A percentile compares a stretch with the other conserved stretches of the same genome.
These are phyloP conservation scores for Ophiostoma fasciatum DNA, from an alignment of 2,329 filamentous ascomycete genomes.

Conservation along the genomic window DNA sequence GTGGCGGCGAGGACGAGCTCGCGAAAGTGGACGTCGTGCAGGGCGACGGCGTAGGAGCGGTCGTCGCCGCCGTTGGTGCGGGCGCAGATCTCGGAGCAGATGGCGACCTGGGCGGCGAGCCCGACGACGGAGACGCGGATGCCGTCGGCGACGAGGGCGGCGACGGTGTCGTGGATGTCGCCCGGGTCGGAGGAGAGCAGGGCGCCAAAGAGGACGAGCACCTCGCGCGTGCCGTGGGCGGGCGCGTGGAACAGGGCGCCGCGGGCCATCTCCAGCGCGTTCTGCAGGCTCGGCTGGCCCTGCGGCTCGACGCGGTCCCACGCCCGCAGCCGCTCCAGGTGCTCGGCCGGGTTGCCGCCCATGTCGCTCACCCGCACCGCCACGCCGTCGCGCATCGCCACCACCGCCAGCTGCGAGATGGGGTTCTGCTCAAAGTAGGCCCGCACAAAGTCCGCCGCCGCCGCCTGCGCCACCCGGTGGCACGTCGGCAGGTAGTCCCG, in stretches of 20 bases:
- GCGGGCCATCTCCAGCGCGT: conserved; percentile 88
- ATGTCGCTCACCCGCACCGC: conserved; percentile 77
- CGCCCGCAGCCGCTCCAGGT: conserved; percentile 60
- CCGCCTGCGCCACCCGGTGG: conserved; percentile 67
- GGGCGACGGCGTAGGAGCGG: conserved; percentile 64
- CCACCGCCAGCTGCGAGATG: conserved; percentile 83
- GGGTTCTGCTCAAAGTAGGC: conserved; percentile 99
- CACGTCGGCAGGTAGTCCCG: conserved; percentile 87
- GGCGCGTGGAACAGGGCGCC: conserved; percentile 87
- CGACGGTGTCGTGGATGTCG: conserved; percentile 86
- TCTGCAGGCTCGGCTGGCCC: conserved; percentile 73
- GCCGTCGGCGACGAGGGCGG: conserved; percentile 60
- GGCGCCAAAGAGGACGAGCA: conserved; percentile 83
- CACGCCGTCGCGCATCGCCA: conserved; percentile 87
- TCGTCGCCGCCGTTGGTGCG: conserved; percentile 55
- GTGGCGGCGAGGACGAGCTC: conserved; percentile 82
- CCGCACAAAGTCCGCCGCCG: conserved; percentile 73
- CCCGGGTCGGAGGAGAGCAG: conserved; percentile 83
- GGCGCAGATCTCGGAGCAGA: conserved; percentile 79
- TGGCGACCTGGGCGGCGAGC: conserved; percentile 78
- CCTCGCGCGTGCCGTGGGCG: conserved; percentile 82
- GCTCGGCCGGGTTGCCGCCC: conserved; percentile 79
- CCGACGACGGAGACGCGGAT: conserved; percentile 84
- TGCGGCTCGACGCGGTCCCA: conserved; percentile 53
- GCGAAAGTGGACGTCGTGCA: conserved; percentile 75